phyloP scores from a whole-genome alignment of 2,329 filamentous ascomycete genomes.

The Calonectria crousiana region DNA sequence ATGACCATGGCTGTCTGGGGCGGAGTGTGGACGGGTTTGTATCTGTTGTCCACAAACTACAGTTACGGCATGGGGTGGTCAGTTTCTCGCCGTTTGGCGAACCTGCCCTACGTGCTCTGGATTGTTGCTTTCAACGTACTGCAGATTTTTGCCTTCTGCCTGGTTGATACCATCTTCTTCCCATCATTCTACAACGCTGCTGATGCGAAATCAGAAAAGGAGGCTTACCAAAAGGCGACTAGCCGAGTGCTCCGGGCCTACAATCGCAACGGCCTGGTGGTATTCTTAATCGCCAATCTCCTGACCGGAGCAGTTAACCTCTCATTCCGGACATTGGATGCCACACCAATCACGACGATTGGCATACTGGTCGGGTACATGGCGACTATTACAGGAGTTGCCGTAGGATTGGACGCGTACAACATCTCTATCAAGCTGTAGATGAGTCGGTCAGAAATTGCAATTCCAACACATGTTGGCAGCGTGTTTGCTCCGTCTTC shows the following conservation, averaged over 20 bases:
- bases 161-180: constrained; percentile 84
- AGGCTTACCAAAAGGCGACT: constrained; percentile 76
- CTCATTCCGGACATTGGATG: constrained; percentile 84
- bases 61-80: constrained; percentile 77
- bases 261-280: constrained; percentile 86
- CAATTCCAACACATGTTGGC: background rate
- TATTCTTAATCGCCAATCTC: constrained; percentile 91
- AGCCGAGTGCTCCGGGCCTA: constrained; percentile 85
- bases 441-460: background rate
- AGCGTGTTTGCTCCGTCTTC: background rate
- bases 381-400: constrained; percentile 73
- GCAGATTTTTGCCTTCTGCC: constrained; percentile 84
- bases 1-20: constrained; percentile 75
- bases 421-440: constrained; percentile 79
- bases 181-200: constrained; percentile 74
- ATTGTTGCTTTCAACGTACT: constrained; percentile 89
- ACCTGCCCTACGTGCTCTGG: constrained; percentile 94
- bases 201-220: constrained; percentile 68
- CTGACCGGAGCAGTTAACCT: constrained; percentile 92
- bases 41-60: constrained; percentile 76
- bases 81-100: constrained; percentile 91
- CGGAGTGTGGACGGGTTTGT: constrained; percentile 76
- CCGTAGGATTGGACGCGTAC: constrained; percentile 73
- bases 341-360: constrained; percentile 74
- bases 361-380: constrained; percentile 81